Evolutionary conservation across 2,329 filamentous ascomycete genomes (phyloP), one percentile per base, ranked within the genome.

Genomic region (Aspergillus calidoustus): DNA sequence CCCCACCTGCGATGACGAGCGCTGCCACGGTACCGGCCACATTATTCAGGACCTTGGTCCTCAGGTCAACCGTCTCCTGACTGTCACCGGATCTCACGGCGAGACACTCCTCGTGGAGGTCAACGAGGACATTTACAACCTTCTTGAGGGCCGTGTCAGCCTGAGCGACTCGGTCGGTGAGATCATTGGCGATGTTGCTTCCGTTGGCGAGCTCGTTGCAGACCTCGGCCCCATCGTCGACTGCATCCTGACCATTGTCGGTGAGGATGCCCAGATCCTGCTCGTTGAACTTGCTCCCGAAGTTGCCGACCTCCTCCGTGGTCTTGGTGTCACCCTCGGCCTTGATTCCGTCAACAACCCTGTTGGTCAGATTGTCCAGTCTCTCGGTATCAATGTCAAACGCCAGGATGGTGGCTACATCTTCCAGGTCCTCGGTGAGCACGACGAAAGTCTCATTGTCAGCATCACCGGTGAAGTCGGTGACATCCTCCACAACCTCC

Each of bases 1-100:
- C 38, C 51, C 57, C 23, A 54, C 57, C 23, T 68, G 66, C 53
- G 62, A 64, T 13, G 59, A 61, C 7, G 50, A 51, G 1, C 54
- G 57, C 50, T 68, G 66, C 57, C 66, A 67, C 25, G 66, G 66
- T 30, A 68, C 66, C 46, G 73, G 74, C 15, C 67, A 75, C 51
- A 19, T 76, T 43, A 63, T 76, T 30, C 70, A 74, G 68, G 67
- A 68, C 43, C 65, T 75, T 51, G 73, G 68, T 54, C 72, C 72
- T 47, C 66, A 73, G 62, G 64, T 71, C 59, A 64, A 74, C 63
- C 67, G 72, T 64, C 64, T 72, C 54, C 68, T 76, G 49, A 69
- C 68, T 30, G 71, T 76, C 58, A 66, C 66, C 22, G 74, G 73
- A 46, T 62, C 66, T 31, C 68, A 76, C 28, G 64, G 68, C 19